These are phyloP conservation scores for Porcisia deanei DNA, from an alignment of 208 protist genomes.

Conservation along the genomic window DNA sequence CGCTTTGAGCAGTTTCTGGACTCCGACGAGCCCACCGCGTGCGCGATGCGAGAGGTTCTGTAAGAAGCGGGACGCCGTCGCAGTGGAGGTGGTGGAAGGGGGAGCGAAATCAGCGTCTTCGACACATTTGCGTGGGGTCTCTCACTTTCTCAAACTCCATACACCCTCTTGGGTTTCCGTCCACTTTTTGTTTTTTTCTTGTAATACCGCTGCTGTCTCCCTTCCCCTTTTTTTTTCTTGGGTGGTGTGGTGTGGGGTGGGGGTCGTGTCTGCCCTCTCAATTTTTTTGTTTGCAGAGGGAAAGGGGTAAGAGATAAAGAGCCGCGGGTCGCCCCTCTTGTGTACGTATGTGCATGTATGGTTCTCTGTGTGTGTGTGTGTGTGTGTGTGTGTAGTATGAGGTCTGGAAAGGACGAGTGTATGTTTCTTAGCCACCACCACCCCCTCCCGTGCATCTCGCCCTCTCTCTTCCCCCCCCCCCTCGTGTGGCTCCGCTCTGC, in stretches of 20 bases:
- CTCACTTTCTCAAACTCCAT: neutral
- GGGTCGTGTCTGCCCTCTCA: neutral
- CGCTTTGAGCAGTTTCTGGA: constrained; percentile 74
- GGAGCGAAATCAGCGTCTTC: neutral
- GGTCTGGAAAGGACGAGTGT: neutral
- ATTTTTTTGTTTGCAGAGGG: too few relatives aligned
- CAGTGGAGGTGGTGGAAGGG: neutral
- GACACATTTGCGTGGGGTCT: neutral
- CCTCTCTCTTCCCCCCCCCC: neutral
- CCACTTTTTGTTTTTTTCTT: too few relatives aligned
- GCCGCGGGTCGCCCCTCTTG: neutral
- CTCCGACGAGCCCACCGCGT: constrained; percentile 64
- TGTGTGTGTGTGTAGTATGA: neutral
- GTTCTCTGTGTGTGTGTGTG: neutral
- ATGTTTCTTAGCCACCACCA: neutral
- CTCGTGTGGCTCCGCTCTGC: neutral
- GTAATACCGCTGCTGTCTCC: neutral
- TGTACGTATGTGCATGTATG: neutral
- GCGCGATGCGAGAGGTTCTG: constrained; percentile 82
- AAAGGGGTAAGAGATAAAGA: too few relatives aligned
- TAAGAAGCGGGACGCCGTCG: constrained; percentile 14
- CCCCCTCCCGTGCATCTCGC: neutral
- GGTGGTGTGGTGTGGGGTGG: neutral
- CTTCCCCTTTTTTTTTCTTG: neutral
- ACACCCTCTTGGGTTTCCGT: too few relatives aligned